A percentile compares a stretch with the other conserved stretches of the same genome.
Conservation (phyloP, 176 grass and related monocot species). For the Bonia amplexicaulis region DNA sequence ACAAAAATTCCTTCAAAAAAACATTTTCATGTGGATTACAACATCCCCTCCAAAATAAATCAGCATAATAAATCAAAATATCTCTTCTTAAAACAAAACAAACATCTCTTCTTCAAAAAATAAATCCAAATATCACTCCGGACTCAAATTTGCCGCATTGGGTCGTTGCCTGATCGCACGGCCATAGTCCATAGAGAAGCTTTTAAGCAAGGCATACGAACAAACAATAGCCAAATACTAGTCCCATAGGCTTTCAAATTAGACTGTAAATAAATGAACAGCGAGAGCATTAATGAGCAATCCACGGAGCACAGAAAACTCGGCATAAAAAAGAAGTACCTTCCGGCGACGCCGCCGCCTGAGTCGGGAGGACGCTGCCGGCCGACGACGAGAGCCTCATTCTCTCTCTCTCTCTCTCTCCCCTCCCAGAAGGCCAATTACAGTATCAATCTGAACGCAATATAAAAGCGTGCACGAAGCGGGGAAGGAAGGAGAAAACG, state of each 20-base stretch:
- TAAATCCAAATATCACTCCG: neutral
- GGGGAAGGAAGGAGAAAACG: conserved; percentile 13
- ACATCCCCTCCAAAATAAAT: neutral
- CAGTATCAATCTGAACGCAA: conserved; percentile 29
- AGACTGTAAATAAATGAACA: conserved; percentile 7
- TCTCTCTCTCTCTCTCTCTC: neutral
- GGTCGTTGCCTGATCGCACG: neutral
- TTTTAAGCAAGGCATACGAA: neutral
- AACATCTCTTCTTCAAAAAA: neutral
- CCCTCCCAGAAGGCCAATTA: neutral
- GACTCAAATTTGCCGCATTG: conserved; percentile 2
- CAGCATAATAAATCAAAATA: conserved; percentile 23
- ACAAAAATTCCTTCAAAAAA: neutral
- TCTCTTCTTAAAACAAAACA: neutral
- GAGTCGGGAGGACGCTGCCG: conserved; percentile 33
- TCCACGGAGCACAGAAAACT: neutral
- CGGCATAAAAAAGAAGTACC: conserved; percentile 5
- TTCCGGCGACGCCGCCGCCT: conserved; percentile 41
- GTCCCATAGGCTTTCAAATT: neutral
- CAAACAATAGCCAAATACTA: neutral
- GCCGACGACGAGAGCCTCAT: conserved; percentile 56
- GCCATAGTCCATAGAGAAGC: neutral
- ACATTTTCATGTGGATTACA: neutral
- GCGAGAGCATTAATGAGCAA: conserved; percentile 3
- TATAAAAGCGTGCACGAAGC: conserved; percentile 32